Evolutionary conservation across 139 green algal genomes (phyloP).

Genomic region (Spirogloea muscicola): DNA sequence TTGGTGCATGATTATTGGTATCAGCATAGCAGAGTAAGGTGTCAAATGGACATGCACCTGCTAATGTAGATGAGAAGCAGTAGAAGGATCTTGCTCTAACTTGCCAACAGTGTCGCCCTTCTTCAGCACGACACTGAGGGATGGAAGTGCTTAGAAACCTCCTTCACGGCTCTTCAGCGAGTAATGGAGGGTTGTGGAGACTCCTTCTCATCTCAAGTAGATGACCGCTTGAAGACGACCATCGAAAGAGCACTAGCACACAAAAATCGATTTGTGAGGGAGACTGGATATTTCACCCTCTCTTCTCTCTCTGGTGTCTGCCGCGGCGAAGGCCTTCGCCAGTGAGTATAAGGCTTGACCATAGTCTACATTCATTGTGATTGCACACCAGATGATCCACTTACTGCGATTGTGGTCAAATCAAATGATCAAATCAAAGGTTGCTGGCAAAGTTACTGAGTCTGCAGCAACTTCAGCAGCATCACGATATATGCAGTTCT

Average conservation of each 20-base stretch:
- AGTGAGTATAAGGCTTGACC: too few species aligned
- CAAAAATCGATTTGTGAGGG: slow-evolving; percentile 86
- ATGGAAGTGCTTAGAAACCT: slow-evolving; percentile 83
- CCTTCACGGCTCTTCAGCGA: slow-evolving; percentile 55
- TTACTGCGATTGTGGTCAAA: too few species aligned
- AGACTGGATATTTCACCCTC: slow-evolving; percentile 66
- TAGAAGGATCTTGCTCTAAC: background rate
- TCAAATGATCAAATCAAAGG: too few species aligned
- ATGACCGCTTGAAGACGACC: background rate
- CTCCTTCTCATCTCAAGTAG: slow-evolving; percentile 34
- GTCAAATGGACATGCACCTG: background rate
- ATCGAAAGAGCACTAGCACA: slow-evolving; percentile 63
- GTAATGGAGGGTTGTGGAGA: slow-evolving; percentile 61
- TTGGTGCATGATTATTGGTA: background rate
- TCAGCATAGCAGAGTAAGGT: background rate
- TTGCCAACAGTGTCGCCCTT: background rate
- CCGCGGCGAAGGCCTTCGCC: background rate
- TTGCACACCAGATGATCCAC: too few species aligned
- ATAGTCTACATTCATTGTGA: too few species aligned
- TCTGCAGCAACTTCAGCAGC: too few species aligned
- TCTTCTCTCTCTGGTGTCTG: background rate
- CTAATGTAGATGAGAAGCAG: background rate
- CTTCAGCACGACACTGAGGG: slow-evolving; percentile 63
- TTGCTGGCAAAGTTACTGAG: too few species aligned
- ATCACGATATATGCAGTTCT: too few species aligned